A percentile compares a stretch with the other conserved stretches of the same genome.
Evolutionary conservation across 2,329 filamentous ascomycete genomes (phyloP).

Genomic region (Ophiostoma triangulosporum): DNA sequence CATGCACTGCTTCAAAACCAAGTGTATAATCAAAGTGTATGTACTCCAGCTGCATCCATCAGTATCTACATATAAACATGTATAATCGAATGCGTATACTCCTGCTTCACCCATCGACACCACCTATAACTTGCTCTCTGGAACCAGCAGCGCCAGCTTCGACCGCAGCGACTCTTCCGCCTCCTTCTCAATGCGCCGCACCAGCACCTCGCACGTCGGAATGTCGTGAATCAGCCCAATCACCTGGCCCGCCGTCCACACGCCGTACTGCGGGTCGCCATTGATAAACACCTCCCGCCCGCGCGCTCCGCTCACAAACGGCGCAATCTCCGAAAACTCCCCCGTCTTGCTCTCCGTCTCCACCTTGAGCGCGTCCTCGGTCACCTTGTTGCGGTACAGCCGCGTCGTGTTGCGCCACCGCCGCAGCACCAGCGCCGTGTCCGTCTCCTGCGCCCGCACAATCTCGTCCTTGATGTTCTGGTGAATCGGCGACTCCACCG

Average conservation of each 20-base stretch:
- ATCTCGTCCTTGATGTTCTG: slow-evolving; percentile 88
- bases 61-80: too few species aligned
- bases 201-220: slow-evolving; percentile 56
- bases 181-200: slow-evolving; percentile 64
- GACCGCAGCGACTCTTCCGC: slow-evolving; percentile 53
- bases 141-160: slow-evolving; percentile 40
- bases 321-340: slow-evolving; percentile 80
- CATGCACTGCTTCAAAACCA: too few species aligned
- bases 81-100: too few species aligned
- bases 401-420: slow-evolving; percentile 89
- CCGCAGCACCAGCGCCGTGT: slow-evolving; percentile 77
- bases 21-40: too few species aligned
- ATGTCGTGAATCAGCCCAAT: slow-evolving; percentile 81
- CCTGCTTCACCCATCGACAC: too few species aligned
- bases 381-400: slow-evolving; percentile 82
- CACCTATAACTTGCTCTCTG: slow-evolving; percentile 43
- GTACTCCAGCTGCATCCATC: too few species aligned
- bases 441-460: slow-evolving; percentile 74
- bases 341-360: slow-evolving; percentile 72
- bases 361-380: slow-evolving; percentile 64
- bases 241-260: slow-evolving; percentile 94
- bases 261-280: slow-evolving; percentile 80
- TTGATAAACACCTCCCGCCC: slow-evolving; percentile 85
- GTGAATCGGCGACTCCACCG: slow-evolving; percentile 84
- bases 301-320: slow-evolving; percentile 77